Evolutionary conservation across 306 rosid genomes (phyloP).

Genomic region (Cicer cuneatum): DNA sequence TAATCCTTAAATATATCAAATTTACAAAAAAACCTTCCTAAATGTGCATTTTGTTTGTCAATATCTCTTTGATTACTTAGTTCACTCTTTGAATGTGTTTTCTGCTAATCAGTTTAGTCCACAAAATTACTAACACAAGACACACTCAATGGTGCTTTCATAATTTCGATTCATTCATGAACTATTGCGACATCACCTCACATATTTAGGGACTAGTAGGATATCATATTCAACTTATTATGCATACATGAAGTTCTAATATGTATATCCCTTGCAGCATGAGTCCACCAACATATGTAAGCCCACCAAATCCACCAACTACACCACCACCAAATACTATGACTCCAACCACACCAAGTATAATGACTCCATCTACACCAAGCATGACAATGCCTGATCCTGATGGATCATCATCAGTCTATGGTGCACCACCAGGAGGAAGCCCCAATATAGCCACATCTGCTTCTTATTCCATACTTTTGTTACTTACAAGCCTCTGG

Average conservation of each 20-base stretch:
- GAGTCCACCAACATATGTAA: slow-evolving; percentile 48
- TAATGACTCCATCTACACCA: slow-evolving; percentile 51
- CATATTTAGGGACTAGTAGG: too few relatives aligned
- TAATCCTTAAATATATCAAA: too few relatives aligned
- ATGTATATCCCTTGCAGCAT: slow-evolving; percentile 58
- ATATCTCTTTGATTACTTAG: too few relatives aligned
- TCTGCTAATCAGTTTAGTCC: too few relatives aligned
- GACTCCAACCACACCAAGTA: slow-evolving; percentile 54
- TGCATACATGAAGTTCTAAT: slow-evolving; percentile 24
- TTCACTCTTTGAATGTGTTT: too few relatives aligned
- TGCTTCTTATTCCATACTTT: slow-evolving; percentile 50
- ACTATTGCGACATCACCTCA: too few relatives aligned
- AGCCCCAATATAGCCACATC: slow-evolving; percentile 75
- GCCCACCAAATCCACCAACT: slow-evolving; percentile 44
- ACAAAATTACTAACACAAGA: too few relatives aligned
- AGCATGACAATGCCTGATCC: slow-evolving; percentile 67
- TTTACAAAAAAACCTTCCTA: too few relatives aligned
- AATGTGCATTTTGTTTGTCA: too few relatives aligned
- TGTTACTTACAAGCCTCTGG: slow-evolving; percentile 51
- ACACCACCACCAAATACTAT: slow-evolving; percentile 42
- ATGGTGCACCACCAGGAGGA: slow-evolving; percentile 71
- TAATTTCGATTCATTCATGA: too few relatives aligned
- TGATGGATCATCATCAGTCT: slow-evolving; percentile 68
- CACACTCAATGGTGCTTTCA: too few relatives aligned
- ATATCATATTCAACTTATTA: slow-evolving; percentile 28